Evolutionary conservation across 2,329 filamentous ascomycete genomes (phyloP).

Genomic region (Penicillium sp.): DNA sequence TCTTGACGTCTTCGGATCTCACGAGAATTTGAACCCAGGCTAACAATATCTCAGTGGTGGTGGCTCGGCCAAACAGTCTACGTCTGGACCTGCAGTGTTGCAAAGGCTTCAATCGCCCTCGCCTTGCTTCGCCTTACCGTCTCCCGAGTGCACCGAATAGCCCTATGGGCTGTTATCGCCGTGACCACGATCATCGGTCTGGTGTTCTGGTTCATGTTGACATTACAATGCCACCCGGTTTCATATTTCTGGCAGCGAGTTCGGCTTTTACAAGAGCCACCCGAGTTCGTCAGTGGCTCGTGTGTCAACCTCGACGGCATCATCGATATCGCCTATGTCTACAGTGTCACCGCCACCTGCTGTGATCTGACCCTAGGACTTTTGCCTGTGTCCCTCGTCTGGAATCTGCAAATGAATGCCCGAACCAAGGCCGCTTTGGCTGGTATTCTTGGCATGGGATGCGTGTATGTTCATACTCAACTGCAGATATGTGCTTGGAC

Average conservation of each 20-base stretch:
- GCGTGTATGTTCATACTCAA: constrained; percentile 37
- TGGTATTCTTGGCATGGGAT: constrained; percentile 58
- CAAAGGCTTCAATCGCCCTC: constrained; percentile 55
- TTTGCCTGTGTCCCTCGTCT: constrained; percentile 57
- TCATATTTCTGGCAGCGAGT: constrained; percentile 51
- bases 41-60: constrained; percentile 41
- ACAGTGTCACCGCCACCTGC: constrained; percentile 49
- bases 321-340: constrained; percentile 54
- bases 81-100: constrained; percentile 47
- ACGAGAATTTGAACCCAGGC: background rate
- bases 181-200: constrained; percentile 48
- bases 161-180: constrained; percentile 42
- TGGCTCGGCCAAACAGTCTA: constrained; percentile 60
- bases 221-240: constrained; percentile 56
- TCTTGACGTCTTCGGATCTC: background rate
- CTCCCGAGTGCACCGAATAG: constrained; percentile 1
- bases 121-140: constrained; percentile 56
- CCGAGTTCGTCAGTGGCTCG: constrained; percentile 22
- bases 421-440: constrained; percentile 55
- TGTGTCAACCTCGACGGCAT: constrained; percentile 50
- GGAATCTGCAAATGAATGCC: constrained; percentile 53
- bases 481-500: background rate
- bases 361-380: constrained; percentile 57
- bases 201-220: constrained; percentile 52
- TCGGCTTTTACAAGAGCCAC: constrained; percentile 14